Conservation (phyloP, 2,329 filamentous ascomycete species). For the Balansia obtecta region DNA sequence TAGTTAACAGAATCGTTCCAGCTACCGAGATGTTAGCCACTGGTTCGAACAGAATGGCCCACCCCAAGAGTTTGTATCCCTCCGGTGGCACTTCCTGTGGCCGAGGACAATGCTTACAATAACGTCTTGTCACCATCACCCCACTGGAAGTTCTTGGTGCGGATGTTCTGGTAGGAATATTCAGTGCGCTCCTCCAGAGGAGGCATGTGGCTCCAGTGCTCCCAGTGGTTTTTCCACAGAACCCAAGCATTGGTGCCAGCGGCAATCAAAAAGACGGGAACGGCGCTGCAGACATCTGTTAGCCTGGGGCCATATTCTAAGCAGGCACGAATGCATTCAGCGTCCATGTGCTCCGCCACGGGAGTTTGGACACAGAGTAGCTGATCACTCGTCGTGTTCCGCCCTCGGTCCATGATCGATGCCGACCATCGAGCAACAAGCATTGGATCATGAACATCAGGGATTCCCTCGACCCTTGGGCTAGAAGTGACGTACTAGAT, state of each 20-base stretch:
- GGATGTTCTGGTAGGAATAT: constrained; percentile 97
- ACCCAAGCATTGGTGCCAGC: constrained; percentile 73
- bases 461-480: background rate
- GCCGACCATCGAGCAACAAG: background rate
- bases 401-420: background rate
- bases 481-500: constrained; percentile 61
- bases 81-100: background rate
- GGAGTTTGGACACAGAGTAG: background rate
- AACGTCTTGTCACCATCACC: constrained; percentile 78
- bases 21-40: constrained; percentile 30
- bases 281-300: constrained; percentile 41
- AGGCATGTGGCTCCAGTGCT: constrained; percentile 78
- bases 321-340: background rate
- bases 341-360: background rate
- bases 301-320: background rate
- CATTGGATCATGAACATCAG: background rate
- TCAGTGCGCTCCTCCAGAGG: constrained; percentile 83
- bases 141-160: constrained; percentile 90
- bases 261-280: constrained; percentile 60
- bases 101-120: constrained; percentile 27
- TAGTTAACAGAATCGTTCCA: constrained; percentile 96
- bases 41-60: background rate
- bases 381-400: background rate
- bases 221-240: constrained; percentile 94
- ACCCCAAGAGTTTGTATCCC: background rate